Conservation (phyloP, 441 rosid species). For the Pelargonium myrrhifolium region DNA sequence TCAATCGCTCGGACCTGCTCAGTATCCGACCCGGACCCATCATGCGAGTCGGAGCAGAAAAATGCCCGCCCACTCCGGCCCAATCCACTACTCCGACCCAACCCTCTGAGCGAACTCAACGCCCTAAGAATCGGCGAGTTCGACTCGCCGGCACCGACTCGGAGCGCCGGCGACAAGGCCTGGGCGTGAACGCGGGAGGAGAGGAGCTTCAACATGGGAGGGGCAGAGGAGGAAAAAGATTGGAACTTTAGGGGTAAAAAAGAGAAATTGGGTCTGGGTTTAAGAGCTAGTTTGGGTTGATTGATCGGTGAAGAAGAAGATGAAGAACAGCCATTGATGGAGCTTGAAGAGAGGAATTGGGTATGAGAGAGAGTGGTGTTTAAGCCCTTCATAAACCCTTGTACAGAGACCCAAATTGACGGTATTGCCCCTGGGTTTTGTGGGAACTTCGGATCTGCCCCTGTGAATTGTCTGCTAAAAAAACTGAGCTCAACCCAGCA, state of each 20-base stretch:
- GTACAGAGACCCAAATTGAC: conserved; percentile 9
- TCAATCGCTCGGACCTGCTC: conserved; percentile 40
- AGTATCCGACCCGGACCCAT: conserved; percentile 6
- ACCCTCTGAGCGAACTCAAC: conserved; percentile 43
- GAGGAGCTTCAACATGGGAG: conserved; percentile 76
- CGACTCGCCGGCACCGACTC: conserved; percentile 27
- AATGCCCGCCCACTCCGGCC: conserved; percentile 40
- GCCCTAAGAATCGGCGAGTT: conserved; percentile 37
- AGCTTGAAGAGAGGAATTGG: conserved; percentile 3
- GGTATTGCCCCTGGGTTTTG: conserved; percentile 13
- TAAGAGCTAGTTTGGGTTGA: conserved; percentile 12
- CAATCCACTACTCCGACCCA: conserved; percentile 29
- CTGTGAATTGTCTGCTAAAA: background rate
- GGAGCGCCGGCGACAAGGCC: conserved; percentile 30
- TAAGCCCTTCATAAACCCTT: conserved; percentile 93
- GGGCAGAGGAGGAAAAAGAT: background rate
- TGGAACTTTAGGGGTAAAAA: conserved; percentile 11
- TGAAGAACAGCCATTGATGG: conserved; percentile 17
- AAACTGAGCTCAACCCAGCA: background rate
- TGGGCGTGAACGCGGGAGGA: conserved; percentile 43
- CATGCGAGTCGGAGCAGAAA: conserved; percentile 59
- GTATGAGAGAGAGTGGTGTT: conserved; percentile 6
- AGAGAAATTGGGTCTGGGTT: conserved; percentile 13
- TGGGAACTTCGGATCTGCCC: conserved; percentile 2
- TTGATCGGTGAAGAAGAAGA: conserved; percentile 11